These are phyloP conservation scores for Metarhizium guizhouense DNA, from an alignment of 2,329 filamentous ascomycete genomes.

Conservation along the genomic window DNA sequence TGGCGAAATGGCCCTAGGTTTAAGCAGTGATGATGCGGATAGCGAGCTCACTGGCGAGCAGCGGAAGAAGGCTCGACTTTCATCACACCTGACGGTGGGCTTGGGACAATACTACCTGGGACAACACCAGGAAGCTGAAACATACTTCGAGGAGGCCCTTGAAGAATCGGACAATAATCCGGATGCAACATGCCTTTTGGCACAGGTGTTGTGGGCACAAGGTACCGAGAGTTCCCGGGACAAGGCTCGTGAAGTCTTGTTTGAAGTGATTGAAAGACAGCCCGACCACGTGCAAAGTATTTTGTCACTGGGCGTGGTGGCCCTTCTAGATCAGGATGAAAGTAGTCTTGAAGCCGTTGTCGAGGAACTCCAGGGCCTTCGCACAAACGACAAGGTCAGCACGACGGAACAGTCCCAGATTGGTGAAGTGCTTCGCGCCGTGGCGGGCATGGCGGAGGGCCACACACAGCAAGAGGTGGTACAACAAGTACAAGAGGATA, in stretches of 20 bases:
- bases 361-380: conserved; percentile 64
- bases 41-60: conserved; percentile 56
- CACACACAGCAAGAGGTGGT: conserved; percentile 41
- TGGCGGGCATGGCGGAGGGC: conserved; percentile 50
- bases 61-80: conserved; percentile 64
- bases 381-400: conserved; percentile 56
- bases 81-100: conserved; percentile 77
- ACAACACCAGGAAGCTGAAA: conserved; percentile 59
- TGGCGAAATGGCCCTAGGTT: conserved; percentile 69
- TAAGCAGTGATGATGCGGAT: conserved; percentile 64
- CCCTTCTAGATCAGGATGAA: conserved; percentile 67
- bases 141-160: conserved; percentile 72
- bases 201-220: conserved; percentile 89
- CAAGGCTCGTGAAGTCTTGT: conserved; percentile 70
- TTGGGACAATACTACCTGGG: conserved; percentile 68
- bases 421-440: conserved; percentile 64
- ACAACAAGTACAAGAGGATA: conserved; percentile 61
- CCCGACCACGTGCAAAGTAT: conserved; percentile 72
- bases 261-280: conserved; percentile 66
- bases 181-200: conserved; percentile 78
- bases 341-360: conserved; percentile 75
- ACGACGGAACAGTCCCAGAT: conserved; percentile 59
- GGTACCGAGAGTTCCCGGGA: conserved; percentile 65
- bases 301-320: conserved; percentile 74
- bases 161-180: conserved; percentile 68